Evolutionary conservation across 2,329 filamentous ascomycete species (phyloP), one percentile per base, ranked within the genome.

Genomic region (Fusarium setosum): DNA sequence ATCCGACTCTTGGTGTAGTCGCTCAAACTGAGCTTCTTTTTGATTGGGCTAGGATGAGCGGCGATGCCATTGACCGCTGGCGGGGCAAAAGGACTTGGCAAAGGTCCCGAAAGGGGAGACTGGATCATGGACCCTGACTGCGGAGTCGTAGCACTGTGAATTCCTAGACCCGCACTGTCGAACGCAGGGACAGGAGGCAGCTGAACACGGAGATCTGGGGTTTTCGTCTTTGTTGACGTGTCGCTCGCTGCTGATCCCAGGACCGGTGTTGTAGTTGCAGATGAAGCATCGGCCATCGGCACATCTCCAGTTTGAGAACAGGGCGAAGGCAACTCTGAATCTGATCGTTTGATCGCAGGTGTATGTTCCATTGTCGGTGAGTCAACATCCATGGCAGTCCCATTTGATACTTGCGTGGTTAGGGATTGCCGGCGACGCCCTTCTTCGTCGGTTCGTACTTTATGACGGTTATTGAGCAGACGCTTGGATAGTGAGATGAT

Each of bases 21-120:
- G 69, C 87, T 90, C 3, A 90, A 74, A 63, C 86, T 90, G 34
- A 91, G 77, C 74, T 90, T 90, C 81, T 91, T 90, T 76, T 89
- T 90, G 29, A 88, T 79, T 3, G 88, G 88, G 63, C 86, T 90
- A 4, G 86, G 86, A 20, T 82, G 81, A 10, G 80, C 80, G 6
- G 74, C 74, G 9, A 79, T 67, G 13, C 83, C 81, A 56, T 84
- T 86, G 31, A 80, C 71, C 0, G 77, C 68, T 0, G 80, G 63
- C 7, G 79, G 71, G 5, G 77, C 71, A 51, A 87, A 84, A 0
- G 84, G 78, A 44, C 76, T 83, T 42, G 1, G 81, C 65, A 29
- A 81, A 70, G 52, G 73, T 79, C 23, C 70, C 69, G 81, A 79
- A 53, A 85, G 83, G 0, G 87, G 85, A 0, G 87, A 88, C 52